Percentiles rank a stretch among this genome's conserved stretches.
Conservation (phyloP, 2,329 filamentous ascomycete genomes). For the Xylaria multiplex region DNA sequence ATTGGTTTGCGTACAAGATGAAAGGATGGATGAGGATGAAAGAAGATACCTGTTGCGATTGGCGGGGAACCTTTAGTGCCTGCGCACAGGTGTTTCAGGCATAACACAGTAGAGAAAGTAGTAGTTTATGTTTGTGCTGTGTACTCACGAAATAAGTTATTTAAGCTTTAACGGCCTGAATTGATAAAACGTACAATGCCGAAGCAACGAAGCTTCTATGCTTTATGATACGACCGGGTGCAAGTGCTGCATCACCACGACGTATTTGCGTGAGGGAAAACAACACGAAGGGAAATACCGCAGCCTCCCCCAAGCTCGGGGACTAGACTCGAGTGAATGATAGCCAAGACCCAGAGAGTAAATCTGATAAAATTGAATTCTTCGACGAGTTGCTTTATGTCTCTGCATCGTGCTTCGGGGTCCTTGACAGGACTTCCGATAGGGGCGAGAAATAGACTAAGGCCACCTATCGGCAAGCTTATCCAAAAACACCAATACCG, state of each 20-base stretch:
- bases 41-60: neutral
- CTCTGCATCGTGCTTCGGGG: neutral
- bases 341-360: neutral
- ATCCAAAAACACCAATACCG: conserved; percentile 4
- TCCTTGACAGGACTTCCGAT: conserved; percentile 1
- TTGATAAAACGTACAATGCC: neutral
- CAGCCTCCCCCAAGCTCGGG: neutral
- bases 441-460: conserved; percentile 1
- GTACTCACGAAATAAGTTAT: neutral
- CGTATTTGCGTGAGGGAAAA: neutral
- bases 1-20: neutral
- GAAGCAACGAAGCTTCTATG: conserved; percentile 6
- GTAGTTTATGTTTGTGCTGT: too few species aligned
- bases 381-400: neutral
- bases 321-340: neutral
- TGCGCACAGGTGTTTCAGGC: neutral
- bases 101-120: neutral
- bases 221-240: neutral
- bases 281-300: neutral
- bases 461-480: neutral
- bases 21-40: neutral
- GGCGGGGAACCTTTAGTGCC: neutral
- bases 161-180: neutral
- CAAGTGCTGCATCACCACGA: neutral
- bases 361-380: neutral